These are phyloP conservation scores for Cladosporium velox DNA, from an alignment of 2,329 filamentous ascomycete genomes.

Conservation along the genomic window DNA sequence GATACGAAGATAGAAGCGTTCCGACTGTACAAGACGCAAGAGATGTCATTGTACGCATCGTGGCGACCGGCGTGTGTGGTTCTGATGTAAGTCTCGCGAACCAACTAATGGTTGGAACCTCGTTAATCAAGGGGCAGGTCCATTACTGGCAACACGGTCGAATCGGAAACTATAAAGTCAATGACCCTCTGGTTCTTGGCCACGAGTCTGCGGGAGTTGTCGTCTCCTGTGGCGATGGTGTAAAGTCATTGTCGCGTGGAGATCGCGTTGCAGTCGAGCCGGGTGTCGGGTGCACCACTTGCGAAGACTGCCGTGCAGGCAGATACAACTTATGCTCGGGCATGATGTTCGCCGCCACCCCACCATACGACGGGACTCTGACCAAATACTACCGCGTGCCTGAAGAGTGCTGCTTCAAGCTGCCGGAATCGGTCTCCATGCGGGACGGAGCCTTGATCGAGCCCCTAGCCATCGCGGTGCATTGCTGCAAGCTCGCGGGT, in stretches of 20 bases:
- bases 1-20: constrained; percentile 15
- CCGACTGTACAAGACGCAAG: constrained; percentile 8
- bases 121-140: constrained; percentile 24
- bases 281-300: constrained; percentile 28
- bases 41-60: constrained; percentile 21
- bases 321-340: constrained; percentile 27
- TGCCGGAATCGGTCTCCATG: constrained; percentile 47
- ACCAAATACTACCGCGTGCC: constrained; percentile 51
- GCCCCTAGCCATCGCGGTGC: constrained; percentile 53
- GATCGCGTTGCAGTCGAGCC: constrained; percentile 37
- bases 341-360: constrained; percentile 28
- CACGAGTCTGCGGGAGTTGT: constrained; percentile 35
- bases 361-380: constrained; percentile 44
- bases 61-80: constrained; percentile 23
- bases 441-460: constrained; percentile 57
- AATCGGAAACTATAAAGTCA: constrained; percentile 45
- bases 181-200: constrained; percentile 33
- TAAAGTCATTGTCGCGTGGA: constrained; percentile 29
- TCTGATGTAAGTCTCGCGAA: constrained; percentile 24
- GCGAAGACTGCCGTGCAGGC: constrained; percentile 27
- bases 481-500: constrained; percentile 36
- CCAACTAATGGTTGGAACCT: not conserved
- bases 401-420: constrained; percentile 49
- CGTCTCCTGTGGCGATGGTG: constrained; percentile 28
- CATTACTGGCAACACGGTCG: constrained; percentile 49